Evolutionary conservation across 2,329 filamentous ascomycete genomes (phyloP), one percentile per base, ranked within the genome.

Genomic region (Fusarium nelsonii): DNA sequence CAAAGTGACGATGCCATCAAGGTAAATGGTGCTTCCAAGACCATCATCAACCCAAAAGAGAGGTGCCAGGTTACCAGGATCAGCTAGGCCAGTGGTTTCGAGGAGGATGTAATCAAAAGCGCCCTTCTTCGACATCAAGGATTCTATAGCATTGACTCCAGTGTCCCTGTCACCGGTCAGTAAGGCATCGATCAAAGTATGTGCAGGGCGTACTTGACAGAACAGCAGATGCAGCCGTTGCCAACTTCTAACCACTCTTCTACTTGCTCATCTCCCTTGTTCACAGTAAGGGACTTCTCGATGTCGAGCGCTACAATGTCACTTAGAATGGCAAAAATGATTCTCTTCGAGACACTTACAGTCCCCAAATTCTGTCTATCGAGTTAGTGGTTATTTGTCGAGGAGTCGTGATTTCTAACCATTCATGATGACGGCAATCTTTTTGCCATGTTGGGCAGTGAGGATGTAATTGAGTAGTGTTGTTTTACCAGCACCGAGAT

Each of bases 1-100:
- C 2, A 99, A 84, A 0, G 96, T 98, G 46, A 98, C 94, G 58
- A 99, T 97, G 3, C 96, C 96, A 76, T 99, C 96, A 0, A 99
- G 88, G 78, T 97, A 99, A 74, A 99, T 97, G 37, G 91, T 94
- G 79, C 94, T 97, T 9, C 94, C 95, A 4, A 99, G 86, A 1
- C 94, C 96, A 70, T 98, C 95, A 74, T 99, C 96, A 28, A 99
- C 91, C 96, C 96, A 99, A 82, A 99, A 99, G 15, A 98, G 82
- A 1, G 96, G 96, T 1, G 96, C 96, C 52, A 99, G 89, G 74
- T 98, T 98, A 2, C 96, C 96, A 0, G 96, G 96, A 76, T 99
- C 95, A 6, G 96, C 96, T 8, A 99, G 86, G 0, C 96, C 96
- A 0, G 96, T 98, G 0, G 96, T 99, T 79, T 99, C 96, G 1